Percentiles rank a stretch among this genome's conserved stretches.
These are phyloP conservation scores for Scalesia atractyloides DNA, from an alignment of 129 eudicot species.

Conservation along the genomic window DNA sequence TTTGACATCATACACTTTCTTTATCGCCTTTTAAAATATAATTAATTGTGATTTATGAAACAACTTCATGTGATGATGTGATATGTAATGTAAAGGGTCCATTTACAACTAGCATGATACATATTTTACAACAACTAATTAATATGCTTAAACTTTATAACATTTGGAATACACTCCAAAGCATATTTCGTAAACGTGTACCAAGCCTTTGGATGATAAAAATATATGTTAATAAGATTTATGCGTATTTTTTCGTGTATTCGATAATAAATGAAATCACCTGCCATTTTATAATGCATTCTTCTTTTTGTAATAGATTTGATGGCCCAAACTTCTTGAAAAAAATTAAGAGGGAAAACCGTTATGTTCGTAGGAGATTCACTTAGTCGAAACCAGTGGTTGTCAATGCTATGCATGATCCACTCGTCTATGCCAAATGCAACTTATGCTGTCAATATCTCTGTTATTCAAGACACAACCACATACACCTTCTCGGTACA, in stretches of 20 bases:
- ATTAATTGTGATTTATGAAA: constrained; percentile 27
- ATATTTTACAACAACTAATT: not conserved
- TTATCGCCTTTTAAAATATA: constrained; percentile 4
- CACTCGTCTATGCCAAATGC: constrained; percentile 48
- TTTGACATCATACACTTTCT: constrained; percentile 10
- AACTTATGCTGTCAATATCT: constrained; percentile 28
- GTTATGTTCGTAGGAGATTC: constrained; percentile 91
- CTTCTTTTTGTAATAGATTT: constrained; percentile 44
- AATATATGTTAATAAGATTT: too few species aligned
- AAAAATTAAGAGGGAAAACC: constrained; percentile 58
- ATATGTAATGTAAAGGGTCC: constrained; percentile 29
- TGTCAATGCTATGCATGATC: constrained; percentile 61
- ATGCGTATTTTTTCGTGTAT: too few species aligned
- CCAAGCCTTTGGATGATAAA: too few species aligned
- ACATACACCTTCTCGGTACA: constrained; percentile 63
- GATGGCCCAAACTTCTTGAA: constrained; percentile 58
- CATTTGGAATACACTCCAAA: not conserved
- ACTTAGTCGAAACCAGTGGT: constrained; percentile 66
- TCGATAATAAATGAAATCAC: not conserved
- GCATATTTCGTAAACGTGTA: too few species aligned
- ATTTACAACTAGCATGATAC: constrained; percentile 19
- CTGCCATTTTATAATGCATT: constrained; percentile 12
- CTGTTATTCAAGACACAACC: constrained; percentile 38
- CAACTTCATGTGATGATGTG: constrained; percentile 26
- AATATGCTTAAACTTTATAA: not conserved